phyloP scores from a whole-genome alignment of 495 filamentous ascomycete genomes.

The Articulospora tetracladia region DNA sequence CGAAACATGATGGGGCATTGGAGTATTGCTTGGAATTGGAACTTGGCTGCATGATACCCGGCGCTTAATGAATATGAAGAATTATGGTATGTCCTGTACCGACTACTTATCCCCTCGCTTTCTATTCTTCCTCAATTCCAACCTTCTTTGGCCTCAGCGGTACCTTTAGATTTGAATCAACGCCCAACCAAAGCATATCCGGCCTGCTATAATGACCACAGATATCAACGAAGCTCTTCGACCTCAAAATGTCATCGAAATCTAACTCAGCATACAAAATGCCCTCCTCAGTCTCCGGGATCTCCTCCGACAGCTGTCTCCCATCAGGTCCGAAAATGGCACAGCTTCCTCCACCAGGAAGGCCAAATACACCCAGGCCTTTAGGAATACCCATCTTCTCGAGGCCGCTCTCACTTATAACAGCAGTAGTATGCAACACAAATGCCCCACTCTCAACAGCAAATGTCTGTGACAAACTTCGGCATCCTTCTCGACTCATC shows the following conservation, averaged over 20 bases:
- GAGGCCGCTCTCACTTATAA: constrained; percentile 30
- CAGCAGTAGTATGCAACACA: constrained; percentile 1
- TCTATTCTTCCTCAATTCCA: not conserved
- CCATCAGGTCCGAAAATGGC: constrained; percentile 54
- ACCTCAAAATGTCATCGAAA: constrained; percentile 32
- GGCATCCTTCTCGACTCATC: constrained; percentile 23
- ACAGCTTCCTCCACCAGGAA: constrained; percentile 43
- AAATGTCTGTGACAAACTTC: not conserved
- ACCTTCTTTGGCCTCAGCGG: not conserved
- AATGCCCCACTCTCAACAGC: constrained; percentile 1
- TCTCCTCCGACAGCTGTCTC: constrained; percentile 33
- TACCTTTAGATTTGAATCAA: constrained; percentile 25
- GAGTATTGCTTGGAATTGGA: not conserved
- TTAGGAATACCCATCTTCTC: constrained; percentile 33
- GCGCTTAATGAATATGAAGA: not conserved
- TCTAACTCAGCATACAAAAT: constrained; percentile 47
- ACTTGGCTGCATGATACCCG: constrained; percentile 10
- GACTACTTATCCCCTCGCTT: not conserved
- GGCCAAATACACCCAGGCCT: constrained; percentile 24
- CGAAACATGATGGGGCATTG: not conserved
- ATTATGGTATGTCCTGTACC: too few relatives aligned
- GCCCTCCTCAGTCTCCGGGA: constrained; percentile 35
- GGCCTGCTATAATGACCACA: constrained; percentile 51
- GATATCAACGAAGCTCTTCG: constrained; percentile 38
- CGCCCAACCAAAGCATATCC: constrained; percentile 49